Conservation (phyloP, 495 filamentous ascomycete genomes). For the Penicillium steckii region DNA sequence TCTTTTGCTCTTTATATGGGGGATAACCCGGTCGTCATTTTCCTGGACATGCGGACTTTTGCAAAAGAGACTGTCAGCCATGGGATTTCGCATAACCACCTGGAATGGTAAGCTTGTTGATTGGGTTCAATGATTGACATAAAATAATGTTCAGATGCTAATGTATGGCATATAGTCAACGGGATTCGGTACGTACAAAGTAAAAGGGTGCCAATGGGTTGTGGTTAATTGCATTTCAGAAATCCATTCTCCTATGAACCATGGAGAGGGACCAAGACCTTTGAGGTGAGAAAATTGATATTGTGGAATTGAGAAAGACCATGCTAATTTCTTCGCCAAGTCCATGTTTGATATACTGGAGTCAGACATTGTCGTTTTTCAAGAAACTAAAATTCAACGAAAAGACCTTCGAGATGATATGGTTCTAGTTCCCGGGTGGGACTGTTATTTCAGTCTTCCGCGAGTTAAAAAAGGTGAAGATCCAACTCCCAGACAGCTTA, state of each 20-base stretch:
- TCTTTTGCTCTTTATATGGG: neutral
- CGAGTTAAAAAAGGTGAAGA: conserved; percentile 78
- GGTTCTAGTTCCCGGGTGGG: conserved; percentile 94
- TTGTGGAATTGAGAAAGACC: neutral
- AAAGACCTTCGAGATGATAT: conserved; percentile 95
- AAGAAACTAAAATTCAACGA: conserved; percentile 94
- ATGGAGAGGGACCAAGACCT: conserved; percentile 87
- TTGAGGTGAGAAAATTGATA: conserved; percentile 52
- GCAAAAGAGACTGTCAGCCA: conserved; percentile 28
- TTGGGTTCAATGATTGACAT: neutral
- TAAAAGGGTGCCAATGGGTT: neutral
- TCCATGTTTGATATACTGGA: conserved; percentile 94
- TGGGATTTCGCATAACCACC: conserved; percentile 81
- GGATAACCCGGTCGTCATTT: neutral
- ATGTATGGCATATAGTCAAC: conserved; percentile 62
- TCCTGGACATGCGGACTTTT: conserved; percentile 18
- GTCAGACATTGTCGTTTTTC: conserved; percentile 91
- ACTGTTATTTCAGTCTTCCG: conserved; percentile 92
- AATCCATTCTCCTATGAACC: conserved; percentile 96
- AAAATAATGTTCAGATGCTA: conserved; percentile 1
- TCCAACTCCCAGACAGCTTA: neutral
- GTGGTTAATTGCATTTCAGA: conserved; percentile 34
- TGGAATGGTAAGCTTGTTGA: conserved; percentile 70
- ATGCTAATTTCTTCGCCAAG: conserved; percentile 28
- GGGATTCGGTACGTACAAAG: conserved; percentile 70